Base-by-base conservation (phyloP, 305 asterid genomes). In the Solanum hybrid region DNA sequence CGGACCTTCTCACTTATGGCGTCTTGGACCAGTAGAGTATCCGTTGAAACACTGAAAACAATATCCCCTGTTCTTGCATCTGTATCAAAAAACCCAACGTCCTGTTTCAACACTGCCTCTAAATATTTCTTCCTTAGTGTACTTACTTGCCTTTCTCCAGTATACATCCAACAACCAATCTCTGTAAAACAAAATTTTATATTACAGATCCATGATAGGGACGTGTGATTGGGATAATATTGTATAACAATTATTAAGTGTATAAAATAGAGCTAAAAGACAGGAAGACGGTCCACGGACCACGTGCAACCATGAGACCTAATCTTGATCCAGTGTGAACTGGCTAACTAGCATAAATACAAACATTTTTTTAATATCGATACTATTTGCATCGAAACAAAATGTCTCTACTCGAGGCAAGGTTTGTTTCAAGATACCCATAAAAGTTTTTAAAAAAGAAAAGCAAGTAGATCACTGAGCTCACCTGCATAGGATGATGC, bases 31-130 rank as follows among this genome's bases (percentile, higher is more conserved):
- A 97, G 98, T 27, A 98, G 96, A 78, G 99, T 98, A 89, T 98
- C 99, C 14, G 99, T 98, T 31, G 99, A 98, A 85, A 98, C 96
- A 88, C 98, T 95, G 90, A 98, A 98, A 91, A 98, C 99, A 81
- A 98, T 95, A 92, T 98, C 99, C n/a, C 99, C 99, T 0, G 99
- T 98, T 92, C 99, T 92, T 35, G 99, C 99, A 92, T 98, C 99
- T 6, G 99, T 98, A 76, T 98, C 99, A 85, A 95, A 98, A 92
- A 98, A 98, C 32, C 99, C 99, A 26, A 98, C 99, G 71, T 98
- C 99, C 90, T 98, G 99, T 91, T 96, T 97, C 95, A 98, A 87
- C 24, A 96, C 99, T 0, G 99, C 96, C 90, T 98, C 99, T 91
- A 98, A 92, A 93, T 98, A 98, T 91, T 95, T 98, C 95, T 94